A percentile compares a stretch with the other conserved stretches of the same genome.
These are phyloP conservation scores for Breynia disticha DNA, from an alignment of 441 rosid species.

Conservation along the genomic window DNA sequence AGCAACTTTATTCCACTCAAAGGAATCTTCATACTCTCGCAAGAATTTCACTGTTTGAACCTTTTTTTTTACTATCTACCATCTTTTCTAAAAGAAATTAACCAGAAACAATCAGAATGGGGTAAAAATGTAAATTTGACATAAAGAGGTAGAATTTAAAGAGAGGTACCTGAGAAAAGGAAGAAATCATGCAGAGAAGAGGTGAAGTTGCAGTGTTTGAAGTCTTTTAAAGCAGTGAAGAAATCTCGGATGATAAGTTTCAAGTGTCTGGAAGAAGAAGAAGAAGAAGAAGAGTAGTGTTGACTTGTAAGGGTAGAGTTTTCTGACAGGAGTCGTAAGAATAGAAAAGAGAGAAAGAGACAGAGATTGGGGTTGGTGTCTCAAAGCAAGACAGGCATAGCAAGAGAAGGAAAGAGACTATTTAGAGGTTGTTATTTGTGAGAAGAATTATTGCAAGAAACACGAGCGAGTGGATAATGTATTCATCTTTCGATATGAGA, in stretches of 20 bases:
- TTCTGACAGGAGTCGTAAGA: slow-evolving; percentile 10
- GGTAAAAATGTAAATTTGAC: background rate
- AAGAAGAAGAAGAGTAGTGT: slow-evolving; percentile 11
- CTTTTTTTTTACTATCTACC: too few relatives aligned
- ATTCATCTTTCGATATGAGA: slow-evolving; percentile 12
- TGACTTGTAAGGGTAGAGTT: slow-evolving; percentile 16
- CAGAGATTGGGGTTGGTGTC: background rate
- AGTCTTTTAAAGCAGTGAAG: too few relatives aligned
- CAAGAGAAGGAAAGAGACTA: slow-evolving; percentile 10
- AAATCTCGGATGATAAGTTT: background rate
- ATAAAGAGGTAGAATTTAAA: background rate
- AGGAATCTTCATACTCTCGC: slow-evolving; percentile 10
- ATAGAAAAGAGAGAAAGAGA: background rate
- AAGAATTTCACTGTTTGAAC: too few relatives aligned
- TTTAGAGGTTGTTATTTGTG: background rate
- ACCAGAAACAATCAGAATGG: background rate
- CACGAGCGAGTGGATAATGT: slow-evolving; percentile 30
- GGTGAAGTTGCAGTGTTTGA: too few relatives aligned
- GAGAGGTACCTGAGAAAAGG: slow-evolving; percentile 29
- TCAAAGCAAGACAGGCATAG: background rate
- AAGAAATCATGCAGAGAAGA: slow-evolving; percentile 18
- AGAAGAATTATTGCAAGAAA: slow-evolving; percentile 18
- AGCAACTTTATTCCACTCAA: slow-evolving; percentile 5
- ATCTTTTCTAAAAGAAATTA: background rate
- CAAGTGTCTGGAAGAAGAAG: background rate